Base-by-base conservation (phyloP, 352 stramenopile genomes). In the Globisporangium heterothallicum region DNA sequence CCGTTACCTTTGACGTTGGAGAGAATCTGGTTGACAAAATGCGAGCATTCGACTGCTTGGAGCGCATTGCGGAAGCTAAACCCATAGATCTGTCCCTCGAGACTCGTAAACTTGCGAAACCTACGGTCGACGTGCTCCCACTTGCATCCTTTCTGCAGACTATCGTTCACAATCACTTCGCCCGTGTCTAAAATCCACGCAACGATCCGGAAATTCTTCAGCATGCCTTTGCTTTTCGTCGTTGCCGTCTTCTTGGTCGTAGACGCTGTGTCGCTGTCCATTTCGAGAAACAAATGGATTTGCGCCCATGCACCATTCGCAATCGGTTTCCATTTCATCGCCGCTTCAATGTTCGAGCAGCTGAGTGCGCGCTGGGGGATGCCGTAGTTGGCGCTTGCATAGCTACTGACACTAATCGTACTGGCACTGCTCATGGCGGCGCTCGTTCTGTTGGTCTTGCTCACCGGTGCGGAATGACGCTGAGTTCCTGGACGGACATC, bases 181-280 rank as follows among this genome's bases (percentile, higher is more conserved):
- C 70, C 75, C 8, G 70, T 78, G 46, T 86, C 72, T 22, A 83
- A 51, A 12, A 84, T 54, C 75, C 75, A 86, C 22, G 63, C 72
- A 1, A 86, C 68, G 18, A 86, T 56, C 5, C 75, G 70, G 36
- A 84, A 78, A 41, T 64, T 64, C 40, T 64, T 55, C 47, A 72
- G 53, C 13, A 66, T 57, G 16, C 22, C 54, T 26, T 56, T 45
- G 30, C 12, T 22, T 18, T 48, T 48, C 6, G 7, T 42, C n/a
- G 19, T 46, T 24, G 21, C 25, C 9, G 6, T 16, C 8, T 30
- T 44, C 10, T 22, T 46, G 18, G 27, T 45, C 4, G 48, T 51
- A 22, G 21, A 4, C 6, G 35, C 25, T 8, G 16, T 8, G 22
- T 74, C 49, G 13, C 53, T 49, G 6, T 64, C 66, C 50, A 84